Base-by-base conservation (phyloP, 352 stramenopile genomes). In the Phytophthora litchii region DNA sequence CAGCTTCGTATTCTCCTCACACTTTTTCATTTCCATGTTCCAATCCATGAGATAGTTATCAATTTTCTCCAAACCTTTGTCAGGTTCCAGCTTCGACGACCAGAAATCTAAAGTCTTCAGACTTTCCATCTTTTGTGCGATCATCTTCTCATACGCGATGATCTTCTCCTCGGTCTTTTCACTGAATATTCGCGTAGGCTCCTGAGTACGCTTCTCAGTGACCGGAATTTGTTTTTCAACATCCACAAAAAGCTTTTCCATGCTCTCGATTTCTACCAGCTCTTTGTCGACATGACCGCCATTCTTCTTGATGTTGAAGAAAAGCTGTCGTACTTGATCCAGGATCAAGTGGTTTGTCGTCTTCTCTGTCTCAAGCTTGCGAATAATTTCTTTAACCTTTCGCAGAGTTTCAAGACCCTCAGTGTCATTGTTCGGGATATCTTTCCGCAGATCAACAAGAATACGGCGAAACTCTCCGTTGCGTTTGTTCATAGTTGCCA, bases 101-200 rank as follows among this genome's bases (percentile, higher is more conserved):
- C 83, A 96, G 20, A 95, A 95, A 32, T 94, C 84, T 12, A 94
- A 67, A 4, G 72, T 90, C 37, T 94, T 92, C 48, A 96, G 72
- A 4, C 69, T 78, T 43, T 93, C 82, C 45, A 88, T 73, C 64
- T 94, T 94, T 50, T 86, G 80, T 1, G 86, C 68, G 27, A 99
- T 88, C 36, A 83, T 86, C 53, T 90, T 89, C 59, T 98, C 89
- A 67, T 99, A 99, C 11, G 71, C 75, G 32, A 95, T 66, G 45
- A 99, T 95, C 53, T 97, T 94, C 42, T 96, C 93, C 56, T 98
- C 80, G 0, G 93, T 98, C 70, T 98, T 95, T 40, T 94, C 84
- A 14, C 83, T 89, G 46, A 94, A 94, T n/a, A 91, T 64, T n/a
- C 83, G 83, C 10, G 83, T 93, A 13, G 84, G 86, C 25, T 91